A percentile compares a stretch with the other conserved stretches of the same genome.
Evolutionary conservation across 768 basidiomycete genomes (phyloP).

Genomic region (Termitomyces titanicus): DNA sequence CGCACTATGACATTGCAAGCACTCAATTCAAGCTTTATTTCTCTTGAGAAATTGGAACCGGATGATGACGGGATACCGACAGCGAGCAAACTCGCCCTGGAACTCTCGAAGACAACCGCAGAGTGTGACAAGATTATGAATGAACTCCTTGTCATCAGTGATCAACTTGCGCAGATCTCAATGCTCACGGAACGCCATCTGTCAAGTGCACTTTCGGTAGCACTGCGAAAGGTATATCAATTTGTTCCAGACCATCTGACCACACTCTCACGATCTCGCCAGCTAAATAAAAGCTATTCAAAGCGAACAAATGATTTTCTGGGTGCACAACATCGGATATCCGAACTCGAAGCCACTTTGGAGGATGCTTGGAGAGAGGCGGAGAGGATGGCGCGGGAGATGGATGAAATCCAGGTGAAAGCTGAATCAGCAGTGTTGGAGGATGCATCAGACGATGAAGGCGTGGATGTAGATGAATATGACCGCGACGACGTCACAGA

Average conservation of each 20-base stretch:
- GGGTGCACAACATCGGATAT: slow-evolving; percentile 42
- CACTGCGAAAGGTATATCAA: slow-evolving; percentile 57
- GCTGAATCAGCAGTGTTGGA: slow-evolving; percentile 3
- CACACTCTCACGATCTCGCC: not conserved
- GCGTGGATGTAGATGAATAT: slow-evolving; percentile 21
- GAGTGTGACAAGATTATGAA: slow-evolving; percentile 56
- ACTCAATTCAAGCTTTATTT: slow-evolving; percentile 47
- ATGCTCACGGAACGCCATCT: slow-evolving; percentile 62
- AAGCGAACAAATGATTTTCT: slow-evolving; percentile 58
- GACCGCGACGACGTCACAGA: no score
- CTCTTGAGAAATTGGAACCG: slow-evolving; percentile 30
- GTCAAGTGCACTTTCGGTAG: slow-evolving; percentile 74
- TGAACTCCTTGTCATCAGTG: slow-evolving; percentile 52
- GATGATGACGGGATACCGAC: slow-evolving; percentile 37
- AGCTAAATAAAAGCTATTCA: slow-evolving; percentile 71
- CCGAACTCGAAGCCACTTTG: slow-evolving; percentile 62
- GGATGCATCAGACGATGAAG: slow-evolving; percentile 27
- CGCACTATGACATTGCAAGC: slow-evolving; percentile 72
- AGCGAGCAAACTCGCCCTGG: slow-evolving; percentile 42
- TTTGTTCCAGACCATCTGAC: not conserved
- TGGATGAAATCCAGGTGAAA: slow-evolving; percentile 56
- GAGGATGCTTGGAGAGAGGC: slow-evolving; percentile 82
- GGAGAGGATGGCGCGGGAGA: slow-evolving; percentile 65
- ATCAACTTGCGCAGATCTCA: slow-evolving; percentile 64
- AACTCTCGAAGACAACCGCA: slow-evolving; percentile 56